Conservation (phyloP, 176 grass and related monocot species). For the Thinopyrum elongatum region DNA sequence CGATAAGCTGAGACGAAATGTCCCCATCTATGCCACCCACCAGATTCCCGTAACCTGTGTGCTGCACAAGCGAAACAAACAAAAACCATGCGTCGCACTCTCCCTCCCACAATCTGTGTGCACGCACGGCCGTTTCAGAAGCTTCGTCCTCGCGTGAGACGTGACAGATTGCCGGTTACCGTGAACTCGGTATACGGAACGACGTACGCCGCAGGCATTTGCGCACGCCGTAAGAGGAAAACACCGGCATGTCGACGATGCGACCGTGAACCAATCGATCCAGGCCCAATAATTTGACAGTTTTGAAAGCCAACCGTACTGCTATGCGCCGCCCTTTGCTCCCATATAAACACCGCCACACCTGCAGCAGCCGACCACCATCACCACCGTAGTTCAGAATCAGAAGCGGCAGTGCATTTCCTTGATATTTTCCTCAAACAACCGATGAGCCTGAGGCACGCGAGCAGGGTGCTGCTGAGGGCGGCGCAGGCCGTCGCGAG, state of each 20-base stretch:
- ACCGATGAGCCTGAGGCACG: conserved; percentile 42
- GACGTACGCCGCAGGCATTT: background rate
- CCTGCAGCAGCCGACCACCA: too few species aligned
- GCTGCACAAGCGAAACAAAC: background rate
- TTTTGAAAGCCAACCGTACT: background rate
- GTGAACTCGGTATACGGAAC: background rate
- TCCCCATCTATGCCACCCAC: background rate
- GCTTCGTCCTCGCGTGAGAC: background rate
- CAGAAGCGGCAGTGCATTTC: background rate
- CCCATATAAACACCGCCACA: background rate
- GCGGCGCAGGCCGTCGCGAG: conserved; percentile 23
- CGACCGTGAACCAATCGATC: background rate
- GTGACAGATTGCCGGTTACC: background rate
- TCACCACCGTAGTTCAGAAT: background rate
- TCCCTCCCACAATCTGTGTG: background rate
- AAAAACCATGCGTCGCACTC: too few species aligned
- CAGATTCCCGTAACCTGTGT: background rate
- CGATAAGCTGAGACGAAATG: background rate
- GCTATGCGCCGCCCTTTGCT: too few species aligned
- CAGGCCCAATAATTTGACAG: background rate
- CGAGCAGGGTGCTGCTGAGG: conserved; percentile 21
- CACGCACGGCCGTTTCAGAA: background rate
- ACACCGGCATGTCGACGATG: background rate
- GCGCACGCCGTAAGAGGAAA: conserved; percentile 32
- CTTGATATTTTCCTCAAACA: background rate